Evolutionary conservation across 108 stramenopile species (phyloP), one percentile per base, ranked within the genome.

Genomic region (Chaetoceros muelleri): DNA sequence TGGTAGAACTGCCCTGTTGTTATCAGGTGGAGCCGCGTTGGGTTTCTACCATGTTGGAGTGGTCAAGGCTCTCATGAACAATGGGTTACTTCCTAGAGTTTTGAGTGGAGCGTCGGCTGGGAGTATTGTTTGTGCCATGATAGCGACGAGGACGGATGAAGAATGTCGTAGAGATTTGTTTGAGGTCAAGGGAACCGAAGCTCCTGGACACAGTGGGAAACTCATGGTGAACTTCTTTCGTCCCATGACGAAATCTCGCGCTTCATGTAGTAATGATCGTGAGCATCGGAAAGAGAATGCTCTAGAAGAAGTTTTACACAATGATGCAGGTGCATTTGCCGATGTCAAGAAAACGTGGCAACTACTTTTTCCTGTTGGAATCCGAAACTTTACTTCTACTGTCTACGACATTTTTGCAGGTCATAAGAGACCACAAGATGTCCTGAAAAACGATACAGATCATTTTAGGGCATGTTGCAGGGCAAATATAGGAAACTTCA

Each of bases 1-100:
- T 62, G 98, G 98, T 22, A 73, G 98, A 18, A 95, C 96, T 13
- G 98, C 98, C 1, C 68, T 99, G 46, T 58, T 99, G 51, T 72
- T 97, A 20, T 70, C 61, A 8, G 98, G 98, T 18, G 98, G 98
- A 17, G 98, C 96, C 3, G 88, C 87, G 3, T 55, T 97, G 52
- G 98, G 96, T 21, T 89, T 97, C 55, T 98, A 98, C 64, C 98
- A 99, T 71, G 74, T 89, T 28, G 98, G 98, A 5, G 96, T 99
- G 3, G 92, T 96, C 31, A 94, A 94, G 73, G 85, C 93, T 3
- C 69, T 96, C 55, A 78, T 94, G 71, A 71, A 84, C 28, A 90
- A 94, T 63, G 75, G 90, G 31, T 61, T 98, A 2, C 82, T 99
- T 73, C 98, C 98, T 2, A 75, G 96, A 17, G 96, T 97, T n/a